A percentile compares a stretch with the other conserved stretches of the same genome.
phyloP scores from a whole-genome alignment of 257 asterid species.

The Capsicum chinense region DNA sequence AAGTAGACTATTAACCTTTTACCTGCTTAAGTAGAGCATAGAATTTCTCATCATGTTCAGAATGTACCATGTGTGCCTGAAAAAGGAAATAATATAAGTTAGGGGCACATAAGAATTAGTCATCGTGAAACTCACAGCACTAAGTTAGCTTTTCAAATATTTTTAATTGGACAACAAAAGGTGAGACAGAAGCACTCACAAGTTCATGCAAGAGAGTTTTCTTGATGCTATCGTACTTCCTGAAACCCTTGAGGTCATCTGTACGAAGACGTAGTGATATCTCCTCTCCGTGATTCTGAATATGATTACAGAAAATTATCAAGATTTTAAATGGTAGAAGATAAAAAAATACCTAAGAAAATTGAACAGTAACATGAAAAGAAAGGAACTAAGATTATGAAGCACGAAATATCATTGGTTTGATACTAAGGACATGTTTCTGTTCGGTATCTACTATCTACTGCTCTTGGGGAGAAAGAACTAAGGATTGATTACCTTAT shows the following conservation, averaged over 20 bases:
- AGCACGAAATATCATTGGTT: not conserved
- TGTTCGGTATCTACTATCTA: not conserved
- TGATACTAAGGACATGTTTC: not conserved
- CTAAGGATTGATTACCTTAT: slow-evolving; percentile 62
- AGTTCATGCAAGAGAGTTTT: slow-evolving; percentile 93
- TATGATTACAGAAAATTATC: slow-evolving; percentile 29
- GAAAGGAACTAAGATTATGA: not conserved
- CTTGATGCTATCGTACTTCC: slow-evolving; percentile 85
- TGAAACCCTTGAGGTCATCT: slow-evolving; percentile 92
- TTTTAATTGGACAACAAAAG: slow-evolving; percentile 11
- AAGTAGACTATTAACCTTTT: slow-evolving; percentile 29
- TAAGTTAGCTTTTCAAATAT: slow-evolving; percentile 4
- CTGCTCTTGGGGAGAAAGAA: not conserved
- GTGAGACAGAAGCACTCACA: slow-evolving; percentile 45
- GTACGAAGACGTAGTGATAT: slow-evolving; percentile 93
- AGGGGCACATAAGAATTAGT: not conserved
- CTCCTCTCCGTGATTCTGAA: slow-evolving; percentile 94
- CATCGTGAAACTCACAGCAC: slow-evolving; percentile 5
- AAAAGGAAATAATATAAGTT: slow-evolving; percentile 27
- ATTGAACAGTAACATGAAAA: slow-evolving; percentile 1
- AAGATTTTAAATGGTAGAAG: slow-evolving; percentile 34
- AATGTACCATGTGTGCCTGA: slow-evolving; percentile 91
- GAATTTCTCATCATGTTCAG: slow-evolving; percentile 85
- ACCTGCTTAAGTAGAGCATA: slow-evolving; percentile 82
- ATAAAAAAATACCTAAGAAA: slow-evolving; percentile 20